Conservation (phyloP, 2,329 filamentous ascomycete genomes). For the Aspergillus pseudoterreus region DNA sequence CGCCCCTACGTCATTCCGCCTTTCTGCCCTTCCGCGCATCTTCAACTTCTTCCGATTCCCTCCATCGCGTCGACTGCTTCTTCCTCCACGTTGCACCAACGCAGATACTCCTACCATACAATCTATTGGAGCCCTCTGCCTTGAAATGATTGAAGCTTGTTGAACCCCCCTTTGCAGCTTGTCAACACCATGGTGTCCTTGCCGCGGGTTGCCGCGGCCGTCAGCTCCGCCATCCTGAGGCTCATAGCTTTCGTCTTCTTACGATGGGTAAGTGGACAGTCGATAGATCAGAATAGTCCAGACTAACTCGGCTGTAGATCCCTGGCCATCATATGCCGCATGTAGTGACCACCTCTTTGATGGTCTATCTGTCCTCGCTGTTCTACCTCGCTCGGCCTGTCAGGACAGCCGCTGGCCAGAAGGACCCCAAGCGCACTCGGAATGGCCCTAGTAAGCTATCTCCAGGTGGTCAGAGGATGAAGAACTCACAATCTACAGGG, state of each 20-base stretch:
- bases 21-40: neutral
- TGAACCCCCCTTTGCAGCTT: neutral
- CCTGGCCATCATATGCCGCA: conserved; percentile 36
- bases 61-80: neutral
- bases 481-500: neutral
- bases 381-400: conserved; percentile 12
- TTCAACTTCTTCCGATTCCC: neutral
- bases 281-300: neutral
- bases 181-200: conserved; percentile 28
- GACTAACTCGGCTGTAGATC: conserved; percentile 26
- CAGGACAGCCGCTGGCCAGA: neutral
- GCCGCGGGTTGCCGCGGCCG: conserved; percentile 28
- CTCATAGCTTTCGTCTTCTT: conserved; percentile 39
- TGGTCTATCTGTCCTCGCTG: conserved; percentile 44
- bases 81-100: neutral
- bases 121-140: neutral
- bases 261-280: conserved; percentile 37
- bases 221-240: conserved; percentile 36
- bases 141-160: neutral
- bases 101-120: neutral
- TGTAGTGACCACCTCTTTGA: conserved; percentile 39
- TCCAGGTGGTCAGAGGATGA: neutral
- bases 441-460: neutral
- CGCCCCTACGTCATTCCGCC: neutral
- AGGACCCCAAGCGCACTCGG: conserved; percentile 3